Base-by-base conservation (phyloP, 768 basidiomycete species). In the Thelephora ganbajun region DNA sequence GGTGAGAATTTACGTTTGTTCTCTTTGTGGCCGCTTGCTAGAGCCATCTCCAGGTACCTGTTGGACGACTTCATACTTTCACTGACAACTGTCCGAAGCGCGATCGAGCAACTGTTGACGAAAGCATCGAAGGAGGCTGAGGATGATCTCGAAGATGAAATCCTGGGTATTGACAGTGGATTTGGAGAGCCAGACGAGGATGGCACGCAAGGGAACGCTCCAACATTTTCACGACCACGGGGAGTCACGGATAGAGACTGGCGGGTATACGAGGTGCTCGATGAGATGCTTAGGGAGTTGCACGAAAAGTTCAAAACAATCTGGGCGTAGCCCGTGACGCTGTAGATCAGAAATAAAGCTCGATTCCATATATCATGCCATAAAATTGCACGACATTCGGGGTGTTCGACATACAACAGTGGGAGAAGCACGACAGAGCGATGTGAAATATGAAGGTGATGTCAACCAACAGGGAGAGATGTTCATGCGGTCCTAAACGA, bases 271-370 rank as follows among this genome's bases (percentile, higher is more conserved):
- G 62, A 70, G 47, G 63, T 80, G 11, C 63, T 79, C 6, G 54
- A 63, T 22, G 66, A 51, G 2, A 66, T 68, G 18, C 63, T 63
- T 39, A 57, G 56, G 7, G 74, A 80, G 52, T 81, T 83, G 47
- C 61, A 72, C 7, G 69, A 62, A 48, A 81, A 81, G 58, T 83
- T 73, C 62, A 71, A 61, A 52, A 72, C 68, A 6, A 82, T 79
- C 64, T 80, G 79, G 80, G 79, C 80, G 0, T 71, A 33, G 54
- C 39, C 26, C 26, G 4, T 30, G 5, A 30, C 26, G 26, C 26
- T 30, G 26, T 30, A 30, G 4, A 30, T 30, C 26, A 30, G 26
- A 30, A 41, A 22, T 41, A 16, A 7, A 4, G 9, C 16, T 22
- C 14, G 36, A 41, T 41, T 41, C 18, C 22, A 18, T 41, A 16